phyloP scores from a whole-genome alignment of 2,329 filamentous ascomycete species.

The Penicillium palitans region DNA sequence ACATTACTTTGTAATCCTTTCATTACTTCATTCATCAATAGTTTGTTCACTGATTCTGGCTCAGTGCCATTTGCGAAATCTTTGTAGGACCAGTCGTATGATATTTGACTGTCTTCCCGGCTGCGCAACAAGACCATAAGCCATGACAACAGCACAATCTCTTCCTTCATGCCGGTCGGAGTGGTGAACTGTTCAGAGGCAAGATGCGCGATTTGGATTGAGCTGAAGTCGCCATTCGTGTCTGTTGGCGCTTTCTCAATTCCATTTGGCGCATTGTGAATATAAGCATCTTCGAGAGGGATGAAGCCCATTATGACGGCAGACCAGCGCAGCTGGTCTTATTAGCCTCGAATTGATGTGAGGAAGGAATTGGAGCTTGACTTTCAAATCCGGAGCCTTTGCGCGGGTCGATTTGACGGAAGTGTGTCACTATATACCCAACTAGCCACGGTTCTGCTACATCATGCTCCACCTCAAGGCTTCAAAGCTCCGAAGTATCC shows the following conservation, averaged over 20 bases:
- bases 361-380: conserved; percentile 8
- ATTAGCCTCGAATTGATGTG: conserved; percentile 5
- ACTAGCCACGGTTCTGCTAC: conserved; percentile 8
- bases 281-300: conserved; percentile 10
- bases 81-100: conserved; percentile 45
- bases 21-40: conserved; percentile 38
- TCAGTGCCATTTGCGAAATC: conserved; percentile 11
- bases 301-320: conserved; percentile 21
- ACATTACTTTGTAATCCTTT: conserved; percentile 35
- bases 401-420: conserved; percentile 10
- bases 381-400: conserved; percentile 11
- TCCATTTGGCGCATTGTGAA: conserved; percentile 8
- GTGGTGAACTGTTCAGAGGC: conserved; percentile 25
- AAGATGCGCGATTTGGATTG: conserved; percentile 34
- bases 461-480: conserved; percentile 13
- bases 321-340: conserved; percentile 11
- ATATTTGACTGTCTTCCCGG: conserved; percentile 40
- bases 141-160: conserved; percentile 48
- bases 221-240: conserved; percentile 18
- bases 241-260: not conserved
- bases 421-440: conserved; percentile 19
- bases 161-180: conserved; percentile 43
- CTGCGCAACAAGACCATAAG: conserved; percentile 48
- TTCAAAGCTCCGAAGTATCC: conserved; percentile 12
- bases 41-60: conserved; percentile 18